phyloP scores from a whole-genome alignment of 208 protist genomes.

The Acanthamoeba culbertsoni region DNA sequence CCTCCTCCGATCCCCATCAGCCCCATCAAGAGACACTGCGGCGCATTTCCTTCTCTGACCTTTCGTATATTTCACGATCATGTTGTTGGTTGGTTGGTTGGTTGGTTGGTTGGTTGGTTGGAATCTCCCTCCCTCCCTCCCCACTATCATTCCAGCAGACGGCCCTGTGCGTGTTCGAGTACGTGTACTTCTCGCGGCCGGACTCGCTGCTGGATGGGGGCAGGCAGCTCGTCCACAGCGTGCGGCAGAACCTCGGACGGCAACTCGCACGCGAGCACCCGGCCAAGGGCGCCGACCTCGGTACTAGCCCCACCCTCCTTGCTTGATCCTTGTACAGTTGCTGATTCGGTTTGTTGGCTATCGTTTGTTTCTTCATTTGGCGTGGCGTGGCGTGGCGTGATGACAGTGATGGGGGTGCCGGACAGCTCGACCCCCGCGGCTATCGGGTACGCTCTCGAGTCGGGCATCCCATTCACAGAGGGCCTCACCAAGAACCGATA shows the following conservation, averaged over 20 bases:
- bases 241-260: constrained; percentile 67
- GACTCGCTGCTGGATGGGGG: constrained; percentile 79
- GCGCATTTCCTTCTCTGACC: too few species aligned
- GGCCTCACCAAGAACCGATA: constrained; percentile 75
- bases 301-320: not conserved
- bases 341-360: too few species aligned
- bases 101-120: too few species aligned
- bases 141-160: not conserved
- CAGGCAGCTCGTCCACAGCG: constrained; percentile 66
- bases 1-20: too few species aligned
- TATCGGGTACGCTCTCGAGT: constrained; percentile 68
- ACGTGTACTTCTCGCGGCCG: constrained; percentile 85
- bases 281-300: constrained; percentile 22
- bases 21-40: too few species aligned
- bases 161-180: constrained; percentile 82
- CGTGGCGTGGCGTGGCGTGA: not conserved
- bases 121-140: too few species aligned
- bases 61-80: too few species aligned
- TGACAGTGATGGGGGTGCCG: constrained; percentile 57
- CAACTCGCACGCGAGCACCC: constrained; percentile 63
- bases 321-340: not conserved
- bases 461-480: constrained; percentile 62
- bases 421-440: constrained; percentile 67
- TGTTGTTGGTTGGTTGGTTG: too few species aligned
- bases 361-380: not conserved